Evolutionary conservation across 805 yeast genomes (phyloP), one percentile per base, ranked within the genome.

Genomic region (Candida krabiensis): DNA sequence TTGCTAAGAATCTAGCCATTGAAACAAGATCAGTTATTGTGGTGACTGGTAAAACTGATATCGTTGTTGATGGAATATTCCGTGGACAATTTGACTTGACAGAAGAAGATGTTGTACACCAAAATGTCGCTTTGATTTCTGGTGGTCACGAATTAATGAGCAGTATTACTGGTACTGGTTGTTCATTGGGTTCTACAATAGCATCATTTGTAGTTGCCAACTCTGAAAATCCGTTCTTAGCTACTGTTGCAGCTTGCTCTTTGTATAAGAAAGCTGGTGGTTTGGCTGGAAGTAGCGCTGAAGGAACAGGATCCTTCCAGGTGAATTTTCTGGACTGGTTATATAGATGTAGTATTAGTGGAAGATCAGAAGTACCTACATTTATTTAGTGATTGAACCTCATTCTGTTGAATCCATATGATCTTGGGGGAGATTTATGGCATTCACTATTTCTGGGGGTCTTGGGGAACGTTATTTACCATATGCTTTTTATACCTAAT

Each of bases 131-230:
- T 3, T 48, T 54, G 2, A 54, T 80, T 4, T 40, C 51, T 7
- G 91, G 90, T 5, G 88, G 93, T 1, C 71, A 77, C 47, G 61
- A 61, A 15, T 48, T 79, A 13, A 80, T 87, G 83, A 81, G 82
- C 0, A 56, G 64, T 9, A 74, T 87, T 4, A 87, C 96, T 0
- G 96, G 95, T 0, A 69, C 89, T 2, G 96, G 96, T 0, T 88
- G 96, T 46, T 76, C 91, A 0, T 61, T 88, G 26, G 95, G 95
- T 1, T 79, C 89, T 30, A 72, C 77, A 0, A 77, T 87, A 37
- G 80, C 85, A 0, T 67, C 85, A 1, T 71, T 66, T 41, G 56
- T 79, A 2, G 80, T 80, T 3, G 74, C 77, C 2, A 50, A 60
- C 37, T 61, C 69, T 1, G 59, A 52, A 6, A 61, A 65, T 37